These are phyloP conservation scores for Serpula lacrymans DNA, from an alignment of 768 basidiomycete genomes.

Conservation along the genomic window DNA sequence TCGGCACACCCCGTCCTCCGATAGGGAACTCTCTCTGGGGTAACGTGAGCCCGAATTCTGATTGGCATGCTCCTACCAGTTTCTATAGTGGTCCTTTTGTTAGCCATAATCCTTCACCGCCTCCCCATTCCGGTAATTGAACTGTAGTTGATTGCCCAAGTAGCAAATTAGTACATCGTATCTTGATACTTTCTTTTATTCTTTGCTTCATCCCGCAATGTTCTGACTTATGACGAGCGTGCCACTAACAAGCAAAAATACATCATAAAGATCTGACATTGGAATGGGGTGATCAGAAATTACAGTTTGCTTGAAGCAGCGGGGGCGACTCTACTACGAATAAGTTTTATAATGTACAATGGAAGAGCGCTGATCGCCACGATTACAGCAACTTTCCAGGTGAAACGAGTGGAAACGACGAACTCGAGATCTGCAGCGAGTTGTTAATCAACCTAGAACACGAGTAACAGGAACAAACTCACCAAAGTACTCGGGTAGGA, in stretches of 20 bases:
- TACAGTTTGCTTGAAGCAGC: constrained; percentile 91
- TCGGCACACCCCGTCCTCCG: constrained; percentile 33
- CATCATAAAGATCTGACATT: constrained; percentile 33
- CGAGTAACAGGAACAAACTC: constrained; percentile 22
- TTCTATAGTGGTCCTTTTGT: constrained; percentile 50
- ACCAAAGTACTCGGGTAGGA: constrained; percentile 98
- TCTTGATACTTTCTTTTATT: constrained; percentile 14
- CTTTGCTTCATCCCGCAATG: constrained; percentile 26
- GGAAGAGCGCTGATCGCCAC: constrained; percentile 93
- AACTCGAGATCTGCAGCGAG: constrained; percentile 75
- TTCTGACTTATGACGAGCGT: constrained; percentile 12
- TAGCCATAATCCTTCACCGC: constrained; percentile 49
- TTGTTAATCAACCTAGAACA: constrained; percentile 4
- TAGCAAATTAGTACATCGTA: constrained; percentile 5
- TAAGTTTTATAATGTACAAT: constrained; percentile 84
- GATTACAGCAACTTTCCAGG: constrained; percentile 94
- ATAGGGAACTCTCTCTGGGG: constrained; percentile 41
- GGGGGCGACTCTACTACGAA: constrained; percentile 83
- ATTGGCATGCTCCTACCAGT: constrained; percentile 48
- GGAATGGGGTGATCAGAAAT: constrained; percentile 22
- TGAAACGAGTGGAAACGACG: constrained; percentile 82
- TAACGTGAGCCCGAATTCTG: constrained; percentile 33
- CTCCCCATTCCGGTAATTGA: constrained; percentile 34
- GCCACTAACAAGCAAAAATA: constrained; percentile 31
- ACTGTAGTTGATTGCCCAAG: constrained; percentile 17